Evolutionary conservation across 78 protist species (phyloP).

Genomic region (Speleostelium caveatum): DNA sequence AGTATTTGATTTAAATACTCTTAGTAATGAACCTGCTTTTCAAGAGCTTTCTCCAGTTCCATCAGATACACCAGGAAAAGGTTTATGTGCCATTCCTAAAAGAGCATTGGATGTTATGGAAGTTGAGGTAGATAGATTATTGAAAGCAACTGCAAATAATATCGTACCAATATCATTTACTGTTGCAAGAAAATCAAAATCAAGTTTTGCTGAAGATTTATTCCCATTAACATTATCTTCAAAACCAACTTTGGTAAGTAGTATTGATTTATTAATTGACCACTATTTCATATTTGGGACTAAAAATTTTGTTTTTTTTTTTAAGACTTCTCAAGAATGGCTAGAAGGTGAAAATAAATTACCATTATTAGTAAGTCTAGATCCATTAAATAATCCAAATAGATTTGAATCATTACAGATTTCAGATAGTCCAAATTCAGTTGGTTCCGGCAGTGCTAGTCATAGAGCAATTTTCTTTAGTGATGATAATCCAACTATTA

Average conservation of each 20-base stretch:
- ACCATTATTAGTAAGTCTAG: constrained; percentile 37
- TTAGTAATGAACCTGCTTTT: constrained; percentile 68
- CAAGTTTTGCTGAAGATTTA: constrained; percentile 56
- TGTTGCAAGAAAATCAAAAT: constrained; percentile 63
- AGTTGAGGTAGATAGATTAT: constrained; percentile 58
- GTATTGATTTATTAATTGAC: too few species aligned
- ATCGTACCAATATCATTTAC: constrained; percentile 71
- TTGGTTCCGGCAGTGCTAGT: neutral
- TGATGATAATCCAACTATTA: constrained; percentile 4
- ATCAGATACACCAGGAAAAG: constrained; percentile 89
- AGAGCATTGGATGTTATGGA: constrained; percentile 85
- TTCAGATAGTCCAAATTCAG: neutral
- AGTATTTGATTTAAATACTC: constrained; percentile 86
- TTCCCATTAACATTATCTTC: constrained; percentile 57
- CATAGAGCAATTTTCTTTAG: neutral
- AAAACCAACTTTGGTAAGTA: constrained; percentile 31
- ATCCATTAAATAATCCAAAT: constrained; percentile 29
- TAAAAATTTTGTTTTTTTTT: too few species aligned
- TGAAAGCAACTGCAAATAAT: constrained; percentile 66
- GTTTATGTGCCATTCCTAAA: constrained; percentile 92
- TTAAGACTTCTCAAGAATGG: constrained; percentile 42
- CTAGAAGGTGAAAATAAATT: constrained; percentile 44
- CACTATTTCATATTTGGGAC: too few species aligned
- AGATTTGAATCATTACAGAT: neutral
- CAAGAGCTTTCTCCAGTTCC: constrained; percentile 73